phyloP scores from a whole-genome alignment of 1,284 basidiomycete genomes.

The Pyrrhoderma noxium region DNA sequence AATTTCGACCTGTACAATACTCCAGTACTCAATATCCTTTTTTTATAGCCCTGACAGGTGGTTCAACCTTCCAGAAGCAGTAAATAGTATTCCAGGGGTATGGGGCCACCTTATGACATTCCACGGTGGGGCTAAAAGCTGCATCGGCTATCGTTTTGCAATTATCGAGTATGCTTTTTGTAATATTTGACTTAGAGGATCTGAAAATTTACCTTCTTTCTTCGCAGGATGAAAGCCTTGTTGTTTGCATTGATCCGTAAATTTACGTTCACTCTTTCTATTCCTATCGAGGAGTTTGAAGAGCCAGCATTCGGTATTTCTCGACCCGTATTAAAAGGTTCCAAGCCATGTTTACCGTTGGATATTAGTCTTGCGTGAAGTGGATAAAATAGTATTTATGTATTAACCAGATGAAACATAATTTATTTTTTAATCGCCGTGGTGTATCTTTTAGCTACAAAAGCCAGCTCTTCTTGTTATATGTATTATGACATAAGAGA shows the following conservation, averaged over 20 bases:
- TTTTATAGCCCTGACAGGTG: conserved; percentile 27
- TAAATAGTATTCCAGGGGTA: conserved; percentile 25
- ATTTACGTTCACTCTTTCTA: conserved; percentile 22
- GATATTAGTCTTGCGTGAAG: too few species aligned
- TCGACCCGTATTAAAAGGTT: conserved; percentile 21
- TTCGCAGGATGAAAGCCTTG: conserved; percentile 24
- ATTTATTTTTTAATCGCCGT: too few species aligned
- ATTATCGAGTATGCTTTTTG: conserved; percentile 30
- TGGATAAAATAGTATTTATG: too few species aligned
- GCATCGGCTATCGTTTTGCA: conserved; percentile 39
- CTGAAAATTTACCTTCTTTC: background rate
- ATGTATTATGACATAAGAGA: too few species aligned
- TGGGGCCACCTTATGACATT: conserved; percentile 29
- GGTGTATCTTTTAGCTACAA: too few species aligned
- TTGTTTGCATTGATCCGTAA: conserved; percentile 22
- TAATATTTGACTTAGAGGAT: background rate
- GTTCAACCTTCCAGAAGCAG: conserved; percentile 22
- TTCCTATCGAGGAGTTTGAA: conserved; percentile 22
- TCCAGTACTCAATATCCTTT: background rate
- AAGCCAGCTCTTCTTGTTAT: too few species aligned
- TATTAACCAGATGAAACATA: too few species aligned
- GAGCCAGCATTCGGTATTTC: conserved; percentile 19
- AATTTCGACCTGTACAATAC: background rate
- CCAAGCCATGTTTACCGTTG: background rate
- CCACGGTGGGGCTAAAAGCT: conserved; percentile 25